These are phyloP conservation scores for Paramecium sonneborni DNA, from an alignment of 73 alveolate species.

Conservation along the genomic window DNA sequence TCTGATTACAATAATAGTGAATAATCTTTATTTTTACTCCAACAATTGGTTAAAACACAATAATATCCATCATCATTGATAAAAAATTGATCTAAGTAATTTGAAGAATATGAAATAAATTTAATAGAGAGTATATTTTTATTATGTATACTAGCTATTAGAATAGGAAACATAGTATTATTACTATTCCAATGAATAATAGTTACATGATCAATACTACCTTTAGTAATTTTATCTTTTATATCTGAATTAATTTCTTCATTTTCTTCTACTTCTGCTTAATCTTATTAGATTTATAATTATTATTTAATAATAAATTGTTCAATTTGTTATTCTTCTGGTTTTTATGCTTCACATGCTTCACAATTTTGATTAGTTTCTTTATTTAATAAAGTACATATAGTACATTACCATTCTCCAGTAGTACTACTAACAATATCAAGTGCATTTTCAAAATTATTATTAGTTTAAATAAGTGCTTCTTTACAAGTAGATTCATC, in stretches of 20 bases:
- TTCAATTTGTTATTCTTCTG: slow-evolving; percentile 45
- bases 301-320: slow-evolving; percentile 8
- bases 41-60: slow-evolving; percentile 40
- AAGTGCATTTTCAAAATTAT: background rate
- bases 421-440: background rate
- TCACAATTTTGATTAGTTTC: slow-evolving; percentile 70
- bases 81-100: background rate
- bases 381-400: slow-evolving; percentile 66
- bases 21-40: slow-evolving; percentile 32
- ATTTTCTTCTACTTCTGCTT: slow-evolving; percentile 34
- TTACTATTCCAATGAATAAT: background rate
- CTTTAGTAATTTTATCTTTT: slow-evolving; percentile 1
- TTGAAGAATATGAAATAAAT: background rate
- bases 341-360: slow-evolving; percentile 68
- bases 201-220: background rate
- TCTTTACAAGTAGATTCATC: slow-evolving; percentile 16
- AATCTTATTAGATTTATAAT: background rate
- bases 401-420: slow-evolving; percentile 59
- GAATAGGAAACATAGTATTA: background rate
- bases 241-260: slow-evolving; percentile 30
- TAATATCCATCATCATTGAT: slow-evolving; percentile 39
- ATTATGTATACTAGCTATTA: background rate
- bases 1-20: background rate
- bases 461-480: slow-evolving; percentile 8
- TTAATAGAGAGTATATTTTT: background rate